Conservation (phyloP, 768 basidiomycete genomes). For the Podaxis sp. region DNA sequence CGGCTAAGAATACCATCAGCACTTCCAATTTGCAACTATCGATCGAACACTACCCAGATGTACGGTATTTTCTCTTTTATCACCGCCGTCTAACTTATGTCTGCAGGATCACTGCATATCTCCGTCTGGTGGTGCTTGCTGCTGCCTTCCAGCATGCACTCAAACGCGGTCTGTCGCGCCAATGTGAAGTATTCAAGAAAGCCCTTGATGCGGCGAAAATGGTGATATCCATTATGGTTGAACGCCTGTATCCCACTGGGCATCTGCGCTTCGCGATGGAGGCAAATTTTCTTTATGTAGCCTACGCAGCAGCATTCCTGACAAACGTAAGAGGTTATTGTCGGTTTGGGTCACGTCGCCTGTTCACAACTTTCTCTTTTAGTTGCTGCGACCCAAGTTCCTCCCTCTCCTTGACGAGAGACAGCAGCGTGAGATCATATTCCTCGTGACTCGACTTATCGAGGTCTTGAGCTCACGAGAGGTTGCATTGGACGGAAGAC, state of each 20-base stretch:
- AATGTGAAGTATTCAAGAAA: constrained; percentile 44
- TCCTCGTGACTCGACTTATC: constrained; percentile 43
- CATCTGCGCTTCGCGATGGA: constrained; percentile 58
- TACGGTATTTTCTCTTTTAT: constrained; percentile 19
- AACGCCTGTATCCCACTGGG: constrained; percentile 52
- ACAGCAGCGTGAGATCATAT: constrained; percentile 41
- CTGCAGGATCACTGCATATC: constrained; percentile 50
- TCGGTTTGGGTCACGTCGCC: not conserved
- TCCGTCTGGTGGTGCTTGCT: constrained; percentile 56
- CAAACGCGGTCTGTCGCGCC: constrained; percentile 37
- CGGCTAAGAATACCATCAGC: constrained; percentile 27
- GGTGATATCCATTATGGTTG: constrained; percentile 54
- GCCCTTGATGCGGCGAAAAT: constrained; percentile 56
- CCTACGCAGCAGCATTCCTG: constrained; percentile 62
- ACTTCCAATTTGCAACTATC: constrained; percentile 42
- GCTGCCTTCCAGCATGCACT: constrained; percentile 51
- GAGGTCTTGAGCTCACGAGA: constrained; percentile 45
- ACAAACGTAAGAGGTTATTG: constrained; percentile 45
- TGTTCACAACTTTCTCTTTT: not conserved
- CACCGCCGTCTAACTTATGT: constrained; percentile 7
- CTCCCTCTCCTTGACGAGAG: constrained; percentile 39
- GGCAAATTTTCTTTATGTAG: constrained; percentile 48
- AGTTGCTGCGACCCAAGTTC: constrained; percentile 55
- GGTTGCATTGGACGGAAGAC: constrained; percentile 54
- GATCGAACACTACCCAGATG: constrained; percentile 45